Percentiles rank a stretch among this genome's conserved stretches.
Conservation (phyloP, 805 yeast species). For the Pichia californica region DNA sequence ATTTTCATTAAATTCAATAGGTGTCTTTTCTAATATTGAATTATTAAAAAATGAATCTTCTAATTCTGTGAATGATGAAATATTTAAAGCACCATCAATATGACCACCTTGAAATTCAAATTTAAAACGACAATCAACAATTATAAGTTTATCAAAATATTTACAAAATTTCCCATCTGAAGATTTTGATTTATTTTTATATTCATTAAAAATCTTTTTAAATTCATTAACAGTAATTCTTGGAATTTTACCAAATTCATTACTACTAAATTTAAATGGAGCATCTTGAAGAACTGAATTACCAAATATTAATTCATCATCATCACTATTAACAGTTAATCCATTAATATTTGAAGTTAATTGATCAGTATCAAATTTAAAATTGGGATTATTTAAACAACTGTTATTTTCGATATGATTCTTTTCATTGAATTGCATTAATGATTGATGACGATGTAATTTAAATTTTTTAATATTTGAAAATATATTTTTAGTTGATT, state of each 20-base stretch:
- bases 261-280: conserved; percentile 1
- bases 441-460: conserved; percentile 25
- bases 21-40: conserved; percentile 15
- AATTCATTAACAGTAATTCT: conserved; percentile 57
- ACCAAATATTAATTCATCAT: conserved; percentile 5
- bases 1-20: conserved; percentile 19
- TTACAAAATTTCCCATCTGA: conserved; percentile 30
- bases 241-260: conserved; percentile 58
- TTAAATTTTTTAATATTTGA: conserved; percentile 14
- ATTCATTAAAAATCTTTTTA: conserved; percentile 41
- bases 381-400: background rate
- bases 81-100: conserved; percentile 73
- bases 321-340: conserved; percentile 14
- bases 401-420: background rate
- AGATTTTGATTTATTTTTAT: conserved; percentile 33
- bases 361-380: conserved; percentile 19
- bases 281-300: conserved; percentile 8
- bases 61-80: conserved; percentile 62
- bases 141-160: conserved; percentile 47
- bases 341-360: conserved; percentile 22
- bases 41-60: conserved; percentile 46
- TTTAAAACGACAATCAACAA: conserved; percentile 87
- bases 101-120: conserved; percentile 95
- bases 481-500: conserved; percentile 15
- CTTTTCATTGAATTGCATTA: conserved; percentile 9